These are phyloP conservation scores for Paspalum vaginatum DNA, from an alignment of 176 grass and related monocot genomes.

Conservation along the genomic window DNA sequence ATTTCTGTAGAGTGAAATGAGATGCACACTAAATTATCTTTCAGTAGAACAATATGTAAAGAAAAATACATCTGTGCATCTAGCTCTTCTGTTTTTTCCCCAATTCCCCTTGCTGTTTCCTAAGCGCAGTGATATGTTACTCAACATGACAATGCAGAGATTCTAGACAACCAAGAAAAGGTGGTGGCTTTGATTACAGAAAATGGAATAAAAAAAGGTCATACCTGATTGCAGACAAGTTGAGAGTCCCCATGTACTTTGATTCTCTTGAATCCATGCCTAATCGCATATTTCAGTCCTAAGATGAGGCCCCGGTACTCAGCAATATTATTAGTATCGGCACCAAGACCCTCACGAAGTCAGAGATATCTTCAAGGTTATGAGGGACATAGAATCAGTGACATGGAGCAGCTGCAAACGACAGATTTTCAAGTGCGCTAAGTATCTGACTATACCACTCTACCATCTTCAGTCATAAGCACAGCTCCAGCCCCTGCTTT, in stretches of 20 bases:
- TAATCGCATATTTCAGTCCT: conserved; percentile 63
- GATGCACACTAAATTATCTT: background rate
- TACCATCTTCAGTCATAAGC: conserved; percentile 70
- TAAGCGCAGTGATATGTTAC: conserved; percentile 3
- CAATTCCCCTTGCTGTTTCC: background rate
- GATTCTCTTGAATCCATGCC: conserved; percentile 68
- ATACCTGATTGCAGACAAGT: conserved; percentile 74
- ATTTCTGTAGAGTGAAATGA: background rate
- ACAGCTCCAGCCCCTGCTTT: conserved; percentile 81
- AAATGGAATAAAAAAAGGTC: conserved; percentile 12
- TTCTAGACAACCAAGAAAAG: conserved; percentile 19
- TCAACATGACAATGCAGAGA: conserved; percentile 3
- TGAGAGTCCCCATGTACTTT: conserved; percentile 66
- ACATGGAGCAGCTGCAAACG: conserved; percentile 9
- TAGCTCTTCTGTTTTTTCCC: background rate
- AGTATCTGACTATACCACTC: conserved; percentile 54
- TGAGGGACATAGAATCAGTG: conserved; percentile 15
- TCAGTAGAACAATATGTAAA: background rate
- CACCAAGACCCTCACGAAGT: conserved; percentile 68
- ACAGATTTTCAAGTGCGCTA: conserved; percentile 26
- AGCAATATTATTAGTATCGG: conserved; percentile 74
- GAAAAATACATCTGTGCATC: conserved; percentile 6
- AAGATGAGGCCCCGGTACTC: conserved; percentile 70
- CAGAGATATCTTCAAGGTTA: conserved; percentile 63
- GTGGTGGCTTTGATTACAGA: background rate